Evolutionary conservation across 164 flowering plant genomes (phyloP), one percentile per base, ranked within the genome.

Genomic region (Brasenia schreberi): DNA sequence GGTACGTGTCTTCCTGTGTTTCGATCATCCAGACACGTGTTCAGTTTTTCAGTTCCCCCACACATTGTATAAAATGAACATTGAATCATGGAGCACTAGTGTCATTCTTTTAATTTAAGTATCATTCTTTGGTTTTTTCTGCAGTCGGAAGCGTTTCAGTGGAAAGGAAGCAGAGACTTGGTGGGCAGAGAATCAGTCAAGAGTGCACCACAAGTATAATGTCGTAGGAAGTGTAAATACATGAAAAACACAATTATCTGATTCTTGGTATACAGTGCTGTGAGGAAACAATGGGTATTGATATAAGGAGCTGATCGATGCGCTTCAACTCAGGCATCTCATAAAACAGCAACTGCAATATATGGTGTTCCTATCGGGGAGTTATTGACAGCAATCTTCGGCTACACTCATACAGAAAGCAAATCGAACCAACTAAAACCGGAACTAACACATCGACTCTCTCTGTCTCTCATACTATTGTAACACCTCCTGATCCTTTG

Each of bases 181-280:
- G 93, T 85, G 93, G 93, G 81, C 78, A 70, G 80, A 79, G 72
- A 85, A 87, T 71, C 83, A 82, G 65, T 69, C 42, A n/a, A 53
- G 64, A 23, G 82, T 87, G 18, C 80, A 84, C 64, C 68, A 79
- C 52, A 80, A 83, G 62, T 81, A 81, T 63, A 77, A 73, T 18
- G 56, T 49, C 16, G 56, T 49, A 49, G 56, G 14, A 49, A 49
- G 12, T 49, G 16, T 14, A 9, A 49, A 49, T 49, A 49, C 56
- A 49, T 49, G 56, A 49, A 49, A 49, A 49, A 49, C 39, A 49
- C 56, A 49, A 49, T 9, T 14, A 49, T 14, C 56, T 49, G 12
- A 49, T 49, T 49, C 56, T 49, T 9, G 56, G 16, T 49, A 49
- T 49, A 7, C 16, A 4, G 56, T 49, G 9, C 16, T 49, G 12